phyloP scores from a whole-genome alignment of 306 rosid genomes.

The Trifolium repens region DNA sequence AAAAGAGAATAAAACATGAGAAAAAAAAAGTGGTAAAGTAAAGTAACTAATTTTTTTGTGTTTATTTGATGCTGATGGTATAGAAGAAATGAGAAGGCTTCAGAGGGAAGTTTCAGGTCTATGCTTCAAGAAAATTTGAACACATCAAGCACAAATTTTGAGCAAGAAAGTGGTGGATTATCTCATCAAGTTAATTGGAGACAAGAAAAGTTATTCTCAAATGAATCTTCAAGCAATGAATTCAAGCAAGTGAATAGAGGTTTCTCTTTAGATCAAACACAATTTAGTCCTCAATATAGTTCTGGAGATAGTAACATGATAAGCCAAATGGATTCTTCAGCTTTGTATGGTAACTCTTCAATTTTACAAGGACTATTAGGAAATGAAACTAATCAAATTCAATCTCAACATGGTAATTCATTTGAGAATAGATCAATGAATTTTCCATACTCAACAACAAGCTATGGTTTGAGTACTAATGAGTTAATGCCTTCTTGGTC shows the following conservation, averaged over 20 bases:
- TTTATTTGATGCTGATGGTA: background rate
- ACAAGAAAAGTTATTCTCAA: constrained; percentile 59
- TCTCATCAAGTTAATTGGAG: constrained; percentile 73
- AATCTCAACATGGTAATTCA: constrained; percentile 52
- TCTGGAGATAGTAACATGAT: constrained; percentile 78
- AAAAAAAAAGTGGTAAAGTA: constrained; percentile 15
- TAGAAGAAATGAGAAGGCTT: constrained; percentile 56
- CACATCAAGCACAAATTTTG: constrained; percentile 52
- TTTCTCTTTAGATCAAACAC: constrained; percentile 73
- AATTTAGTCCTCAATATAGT: constrained; percentile 83
- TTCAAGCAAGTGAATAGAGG: constrained; percentile 59
- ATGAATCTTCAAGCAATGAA: constrained; percentile 55
- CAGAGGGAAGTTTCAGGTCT: constrained; percentile 69
- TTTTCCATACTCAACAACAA: constrained; percentile 53
- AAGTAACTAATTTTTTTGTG: constrained; percentile 13
- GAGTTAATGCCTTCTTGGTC: constrained; percentile 60
- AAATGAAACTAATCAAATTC: constrained; percentile 41
- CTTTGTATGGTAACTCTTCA: constrained; percentile 61
- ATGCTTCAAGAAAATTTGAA: constrained; percentile 79
- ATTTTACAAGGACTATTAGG: constrained; percentile 81
- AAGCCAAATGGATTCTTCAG: constrained; percentile 58
- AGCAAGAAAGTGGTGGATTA: constrained; percentile 57
- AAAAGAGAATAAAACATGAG: constrained; percentile 27
- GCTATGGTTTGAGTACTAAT: constrained; percentile 56
- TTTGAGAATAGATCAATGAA: constrained; percentile 46